Conservation (phyloP, 2,329 filamentous ascomycete genomes). For the Monilinia polystroma region DNA sequence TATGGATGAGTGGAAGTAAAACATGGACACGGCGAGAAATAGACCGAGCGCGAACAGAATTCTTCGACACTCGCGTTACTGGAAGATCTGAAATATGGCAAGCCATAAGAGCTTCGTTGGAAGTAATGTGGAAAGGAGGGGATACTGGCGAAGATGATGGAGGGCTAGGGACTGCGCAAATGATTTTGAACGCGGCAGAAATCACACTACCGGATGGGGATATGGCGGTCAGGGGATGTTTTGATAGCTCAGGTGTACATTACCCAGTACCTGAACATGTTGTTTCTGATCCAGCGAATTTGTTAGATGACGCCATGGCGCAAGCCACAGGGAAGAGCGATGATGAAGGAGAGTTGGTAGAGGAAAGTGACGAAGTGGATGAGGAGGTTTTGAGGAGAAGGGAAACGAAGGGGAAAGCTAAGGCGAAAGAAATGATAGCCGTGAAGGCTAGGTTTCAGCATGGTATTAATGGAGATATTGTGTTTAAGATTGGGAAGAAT, state of each 20-base stretch:
- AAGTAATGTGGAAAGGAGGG: constrained; percentile 58
- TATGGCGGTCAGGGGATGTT: constrained; percentile 64
- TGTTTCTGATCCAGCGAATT: constrained; percentile 52
- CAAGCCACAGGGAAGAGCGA: constrained; percentile 39
- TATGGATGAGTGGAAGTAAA: constrained; percentile 62
- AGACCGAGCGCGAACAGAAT: constrained; percentile 71
- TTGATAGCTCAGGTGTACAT: constrained; percentile 67
- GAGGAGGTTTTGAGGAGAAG: constrained; percentile 50
- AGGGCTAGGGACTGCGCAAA: constrained; percentile 67
- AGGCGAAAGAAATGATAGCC: constrained; percentile 34
- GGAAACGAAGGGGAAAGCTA: constrained; percentile 47
- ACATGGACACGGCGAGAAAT: constrained; percentile 70
- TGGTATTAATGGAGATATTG: constrained; percentile 60
- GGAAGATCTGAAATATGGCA: constrained; percentile 79
- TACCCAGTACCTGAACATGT: constrained; percentile 69
- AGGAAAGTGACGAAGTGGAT: constrained; percentile 33
- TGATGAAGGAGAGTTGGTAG: constrained; percentile 27
- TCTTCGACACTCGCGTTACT: constrained; percentile 87
- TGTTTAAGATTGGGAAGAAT: constrained; percentile 54
- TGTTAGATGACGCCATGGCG: constrained; percentile 27
- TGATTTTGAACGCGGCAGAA: constrained; percentile 74
- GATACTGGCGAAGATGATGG: constrained; percentile 44
- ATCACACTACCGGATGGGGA: constrained; percentile 73
- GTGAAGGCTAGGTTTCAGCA: constrained; percentile 36
- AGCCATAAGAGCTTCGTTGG: constrained; percentile 65